These are phyloP conservation scores for Grifola frondosa DNA, from an alignment of 1,284 basidiomycete species.

Conservation along the genomic window DNA sequence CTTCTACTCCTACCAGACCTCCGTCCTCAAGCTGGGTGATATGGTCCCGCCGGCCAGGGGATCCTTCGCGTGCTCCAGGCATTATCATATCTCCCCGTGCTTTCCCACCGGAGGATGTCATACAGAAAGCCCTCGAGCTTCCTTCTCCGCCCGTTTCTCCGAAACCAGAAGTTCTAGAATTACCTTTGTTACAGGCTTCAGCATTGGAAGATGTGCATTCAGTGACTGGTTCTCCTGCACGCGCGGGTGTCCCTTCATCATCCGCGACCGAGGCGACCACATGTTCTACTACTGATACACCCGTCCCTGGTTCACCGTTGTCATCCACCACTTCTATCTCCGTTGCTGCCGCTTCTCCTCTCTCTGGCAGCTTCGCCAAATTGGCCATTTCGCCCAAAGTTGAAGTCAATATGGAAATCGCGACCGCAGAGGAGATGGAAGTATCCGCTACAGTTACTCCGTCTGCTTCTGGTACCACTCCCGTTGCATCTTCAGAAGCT, in stretches of 20 bases:
- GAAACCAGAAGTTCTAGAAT: conserved; percentile 10
- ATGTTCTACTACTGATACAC: conserved; percentile 44
- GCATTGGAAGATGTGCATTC: too few relatives aligned
- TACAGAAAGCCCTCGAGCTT: conserved; percentile 51
- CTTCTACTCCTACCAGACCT: conserved; percentile 7
- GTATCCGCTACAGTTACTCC: background rate
- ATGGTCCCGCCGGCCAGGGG: conserved; percentile 64
- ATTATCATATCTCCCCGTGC: conserved; percentile 66
- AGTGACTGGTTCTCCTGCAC: conserved; percentile 18
- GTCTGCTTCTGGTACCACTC: conserved; percentile 5
- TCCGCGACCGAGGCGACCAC: conserved; percentile 40
- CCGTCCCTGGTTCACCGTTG: conserved; percentile 54
- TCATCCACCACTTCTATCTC: conserved; percentile 63
- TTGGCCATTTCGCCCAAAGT: conserved; percentile 15
- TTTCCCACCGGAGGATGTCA: conserved; percentile 54
- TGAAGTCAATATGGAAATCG: conserved; percentile 11
- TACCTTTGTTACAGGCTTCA: conserved; percentile 4
- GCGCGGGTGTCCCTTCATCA: conserved; percentile 25
- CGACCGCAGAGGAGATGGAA: too few relatives aligned
- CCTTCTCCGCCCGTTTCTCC: conserved; percentile 46
- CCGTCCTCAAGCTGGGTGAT: conserved; percentile 45
- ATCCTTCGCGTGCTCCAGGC: conserved; percentile 60
- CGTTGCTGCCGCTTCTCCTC: conserved; percentile 27
- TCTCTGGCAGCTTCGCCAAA: conserved; percentile 18
- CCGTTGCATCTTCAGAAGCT: conserved; percentile 17